Percentiles rank a stretch among this genome's conserved stretches.
phyloP scores from a whole-genome alignment of 2,329 filamentous ascomycete species.

The Zymoseptoria ardabiliae region DNA sequence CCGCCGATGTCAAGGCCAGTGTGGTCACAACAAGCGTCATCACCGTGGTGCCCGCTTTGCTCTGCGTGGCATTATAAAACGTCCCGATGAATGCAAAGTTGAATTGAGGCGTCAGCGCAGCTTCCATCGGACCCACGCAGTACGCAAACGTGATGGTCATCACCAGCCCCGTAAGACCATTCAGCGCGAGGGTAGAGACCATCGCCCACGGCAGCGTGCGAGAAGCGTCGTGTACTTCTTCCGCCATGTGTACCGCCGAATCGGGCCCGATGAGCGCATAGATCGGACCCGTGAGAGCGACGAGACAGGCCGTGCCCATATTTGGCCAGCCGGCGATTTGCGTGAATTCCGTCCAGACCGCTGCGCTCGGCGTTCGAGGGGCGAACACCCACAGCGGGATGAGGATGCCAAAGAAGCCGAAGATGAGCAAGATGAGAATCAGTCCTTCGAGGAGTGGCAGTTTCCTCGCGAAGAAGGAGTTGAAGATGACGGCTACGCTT shows the following conservation, averaged over 20 bases:
- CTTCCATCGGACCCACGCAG: slow-evolving; percentile 30
- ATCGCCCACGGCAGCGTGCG: slow-evolving; percentile 33
- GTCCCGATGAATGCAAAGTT: slow-evolving; percentile 28
- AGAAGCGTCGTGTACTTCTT: slow-evolving; percentile 28
- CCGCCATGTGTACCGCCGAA: slow-evolving; percentile 21
- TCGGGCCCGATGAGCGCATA: slow-evolving; percentile 19
- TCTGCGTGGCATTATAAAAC: slow-evolving; percentile 32
- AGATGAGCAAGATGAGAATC: slow-evolving; percentile 23
- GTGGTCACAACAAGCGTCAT: slow-evolving; percentile 32
- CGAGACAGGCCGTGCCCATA: slow-evolving; percentile 21
- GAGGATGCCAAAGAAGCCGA: slow-evolving; percentile 27
- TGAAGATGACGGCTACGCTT: slow-evolving; percentile 21
- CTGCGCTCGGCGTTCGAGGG: slow-evolving; percentile 15
- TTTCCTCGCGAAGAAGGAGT: slow-evolving; percentile 21
- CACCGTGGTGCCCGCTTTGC: slow-evolving; percentile 27
- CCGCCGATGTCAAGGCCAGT: slow-evolving; percentile 34
- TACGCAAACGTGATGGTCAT: slow-evolving; percentile 37
- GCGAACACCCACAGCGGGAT: slow-evolving; percentile 27
- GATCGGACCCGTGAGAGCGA: slow-evolving; percentile 18
- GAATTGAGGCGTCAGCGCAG: slow-evolving; percentile 17
- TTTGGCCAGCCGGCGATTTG: slow-evolving; percentile 20
- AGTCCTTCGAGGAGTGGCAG: slow-evolving; percentile 25
- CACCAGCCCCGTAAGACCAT: slow-evolving; percentile 35
- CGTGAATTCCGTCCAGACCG: slow-evolving; percentile 22
- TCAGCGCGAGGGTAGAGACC: slow-evolving; percentile 35